A percentile compares a stretch with the other conserved stretches of the same genome.
Evolutionary conservation across 2,329 filamentous ascomycete genomes (phyloP).

Genomic region (Colletotrichum falcatum): DNA sequence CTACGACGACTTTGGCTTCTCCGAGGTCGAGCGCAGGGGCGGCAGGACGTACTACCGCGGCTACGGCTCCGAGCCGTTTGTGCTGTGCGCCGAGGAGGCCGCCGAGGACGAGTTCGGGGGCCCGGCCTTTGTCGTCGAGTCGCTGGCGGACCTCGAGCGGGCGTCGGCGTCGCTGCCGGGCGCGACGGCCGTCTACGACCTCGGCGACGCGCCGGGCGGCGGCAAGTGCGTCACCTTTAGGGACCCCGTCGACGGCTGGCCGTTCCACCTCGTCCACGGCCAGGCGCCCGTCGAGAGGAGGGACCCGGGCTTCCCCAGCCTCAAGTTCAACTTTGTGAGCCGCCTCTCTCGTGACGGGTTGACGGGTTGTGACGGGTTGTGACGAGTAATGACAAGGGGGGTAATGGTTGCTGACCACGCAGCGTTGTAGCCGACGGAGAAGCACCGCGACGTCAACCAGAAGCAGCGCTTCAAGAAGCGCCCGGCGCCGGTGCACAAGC

Average conservation of each 20-base stretch:
- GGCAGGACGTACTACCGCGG: slow-evolving; percentile 69
- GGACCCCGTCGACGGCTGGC: slow-evolving; percentile 66
- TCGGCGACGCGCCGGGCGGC: slow-evolving; percentile 63
- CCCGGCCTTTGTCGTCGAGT: slow-evolving; percentile 68
- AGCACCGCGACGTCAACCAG: slow-evolving; percentile 56
- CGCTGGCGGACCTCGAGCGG: slow-evolving; percentile 64
- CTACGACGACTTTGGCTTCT: slow-evolving; percentile 62
- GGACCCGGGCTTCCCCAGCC: slow-evolving; percentile 53
- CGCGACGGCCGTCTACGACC: slow-evolving; percentile 61
- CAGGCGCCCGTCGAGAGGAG: slow-evolving; percentile 56
- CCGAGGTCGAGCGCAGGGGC: slow-evolving; percentile 51
- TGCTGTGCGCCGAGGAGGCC: slow-evolving; percentile 65
- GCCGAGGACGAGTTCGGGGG: slow-evolving; percentile 65
- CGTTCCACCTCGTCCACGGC: slow-evolving; percentile 68
- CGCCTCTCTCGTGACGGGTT: no score
- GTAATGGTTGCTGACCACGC: neutral
- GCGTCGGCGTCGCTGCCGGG: slow-evolving; percentile 60
- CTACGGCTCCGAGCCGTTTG: slow-evolving; percentile 70
- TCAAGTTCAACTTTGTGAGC: slow-evolving; percentile 60
- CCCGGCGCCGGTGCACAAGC: slow-evolving; percentile 63
- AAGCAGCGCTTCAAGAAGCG: slow-evolving; percentile 63
- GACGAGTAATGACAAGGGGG: no score
- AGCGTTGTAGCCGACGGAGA: slow-evolving; percentile 52
- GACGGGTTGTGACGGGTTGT: no score
- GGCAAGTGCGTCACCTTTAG: slow-evolving; percentile 65